Evolutionary conservation across 805 yeast genomes (phyloP).

Genomic region (Candida pseudoglaebosa): DNA sequence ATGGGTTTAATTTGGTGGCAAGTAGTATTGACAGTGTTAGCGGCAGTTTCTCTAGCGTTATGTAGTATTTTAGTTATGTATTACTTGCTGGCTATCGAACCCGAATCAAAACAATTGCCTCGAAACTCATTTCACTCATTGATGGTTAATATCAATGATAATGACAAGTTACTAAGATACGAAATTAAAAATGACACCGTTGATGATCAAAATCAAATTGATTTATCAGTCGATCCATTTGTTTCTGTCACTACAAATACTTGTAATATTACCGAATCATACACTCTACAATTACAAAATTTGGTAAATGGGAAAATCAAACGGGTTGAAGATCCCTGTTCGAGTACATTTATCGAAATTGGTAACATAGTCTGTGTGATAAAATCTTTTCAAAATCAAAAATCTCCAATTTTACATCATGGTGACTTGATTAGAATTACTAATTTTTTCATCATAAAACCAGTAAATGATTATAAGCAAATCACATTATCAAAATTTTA

Average conservation of each 20-base stretch:
- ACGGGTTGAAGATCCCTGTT: constrained; percentile 27
- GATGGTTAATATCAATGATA: background rate
- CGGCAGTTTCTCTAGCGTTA: background rate
- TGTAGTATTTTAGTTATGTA: background rate
- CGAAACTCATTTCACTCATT: background rate
- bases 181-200: no score
- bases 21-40: background rate
- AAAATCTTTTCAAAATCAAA: constrained; percentile 20
- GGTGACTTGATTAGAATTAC: constrained; percentile 31
- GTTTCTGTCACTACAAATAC: background rate
- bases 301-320: constrained; percentile 15
- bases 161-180: background rate
- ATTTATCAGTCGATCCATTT: background rate
- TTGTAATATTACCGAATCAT: constrained; percentile 1
- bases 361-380: constrained; percentile 34
- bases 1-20: background rate
- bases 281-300: constrained; percentile 1
- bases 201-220: no score
- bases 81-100: background rate
- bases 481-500: background rate
- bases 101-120: background rate
- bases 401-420: constrained; percentile 20
- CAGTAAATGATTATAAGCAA: constrained; percentile 3
- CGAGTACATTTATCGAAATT: constrained; percentile 18
- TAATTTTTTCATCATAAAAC: constrained; percentile 18